These are phyloP conservation scores for Sporothrix pseudoabietina DNA, from an alignment of 2,329 filamentous ascomycete species.

Conservation along the genomic window DNA sequence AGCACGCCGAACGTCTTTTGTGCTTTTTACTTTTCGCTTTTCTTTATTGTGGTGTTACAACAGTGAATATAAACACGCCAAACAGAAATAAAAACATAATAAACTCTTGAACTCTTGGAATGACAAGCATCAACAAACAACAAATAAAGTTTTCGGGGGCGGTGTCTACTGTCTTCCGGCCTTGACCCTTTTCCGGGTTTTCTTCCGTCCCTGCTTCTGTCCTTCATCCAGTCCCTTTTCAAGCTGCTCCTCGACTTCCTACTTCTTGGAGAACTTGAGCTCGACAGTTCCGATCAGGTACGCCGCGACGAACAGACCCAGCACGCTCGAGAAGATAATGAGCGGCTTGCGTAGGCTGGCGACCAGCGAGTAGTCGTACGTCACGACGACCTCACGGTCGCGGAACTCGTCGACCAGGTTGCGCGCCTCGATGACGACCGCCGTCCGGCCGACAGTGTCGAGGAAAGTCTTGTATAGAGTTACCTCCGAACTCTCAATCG, in stretches of 20 bases:
- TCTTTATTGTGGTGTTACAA: conserved; percentile 4
- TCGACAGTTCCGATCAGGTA: conserved; percentile 80
- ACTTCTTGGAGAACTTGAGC: conserved; percentile 65
- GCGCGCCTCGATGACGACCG: conserved; percentile 74
- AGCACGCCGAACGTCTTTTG: not conserved
- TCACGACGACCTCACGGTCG: conserved; percentile 79
- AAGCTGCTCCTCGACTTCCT: not conserved
- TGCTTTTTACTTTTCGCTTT: not conserved
- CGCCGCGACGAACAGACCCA: conserved; percentile 72
- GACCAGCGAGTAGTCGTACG: conserved; percentile 78
- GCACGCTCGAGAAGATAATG: conserved; percentile 71
- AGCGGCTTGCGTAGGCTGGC: conserved; percentile 84
- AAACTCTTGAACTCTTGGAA: not conserved
- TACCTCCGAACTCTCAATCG: conserved; percentile 60
- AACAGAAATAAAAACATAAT: not conserved
- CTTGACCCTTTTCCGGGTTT: conserved; percentile 10
- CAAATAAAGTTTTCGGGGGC: conserved; percentile 16
- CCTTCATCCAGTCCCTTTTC: not conserved
- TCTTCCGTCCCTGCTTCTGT: too few species aligned
- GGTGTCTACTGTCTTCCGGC: not conserved
- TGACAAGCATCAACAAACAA: not conserved
- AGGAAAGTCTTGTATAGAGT: conserved; percentile 85
- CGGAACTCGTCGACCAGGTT: conserved; percentile 91
- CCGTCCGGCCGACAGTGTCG: conserved; percentile 87
- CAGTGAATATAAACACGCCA: not conserved